Percentiles rank a stretch among this genome's conserved stretches.
These are phyloP conservation scores for Erodium chrysanthum DNA, from an alignment of 441 rosid species.

Conservation along the genomic window DNA sequence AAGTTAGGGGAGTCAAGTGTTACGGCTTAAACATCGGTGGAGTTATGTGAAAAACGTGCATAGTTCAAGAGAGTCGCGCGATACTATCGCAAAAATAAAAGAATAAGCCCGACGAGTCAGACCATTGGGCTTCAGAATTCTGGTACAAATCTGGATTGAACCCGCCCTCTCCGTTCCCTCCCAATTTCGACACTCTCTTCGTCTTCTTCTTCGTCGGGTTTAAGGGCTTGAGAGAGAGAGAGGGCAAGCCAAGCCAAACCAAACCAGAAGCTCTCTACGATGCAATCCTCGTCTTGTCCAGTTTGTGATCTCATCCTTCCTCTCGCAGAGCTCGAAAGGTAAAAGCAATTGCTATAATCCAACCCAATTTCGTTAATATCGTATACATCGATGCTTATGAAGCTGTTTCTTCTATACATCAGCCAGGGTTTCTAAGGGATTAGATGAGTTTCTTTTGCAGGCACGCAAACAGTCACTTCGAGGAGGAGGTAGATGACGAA, in stretches of 20 bases:
- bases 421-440: neutral
- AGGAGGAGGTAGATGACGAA: constrained; percentile 32
- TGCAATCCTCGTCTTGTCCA: constrained; percentile 34
- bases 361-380: neutral
- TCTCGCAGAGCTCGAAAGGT: constrained; percentile 43
- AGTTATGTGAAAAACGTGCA: no score
- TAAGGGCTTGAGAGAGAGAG: neutral
- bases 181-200: neutral
- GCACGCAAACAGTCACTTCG: constrained; percentile 69
- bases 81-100: no score
- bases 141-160: neutral
- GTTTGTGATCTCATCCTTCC: constrained; percentile 41
- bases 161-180: neutral
- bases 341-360: neutral
- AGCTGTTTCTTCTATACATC: neutral
- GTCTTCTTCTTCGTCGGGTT: neutral
- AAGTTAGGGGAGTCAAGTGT: no score
- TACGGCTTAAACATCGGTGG: no score
- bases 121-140: no score
- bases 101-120: no score
- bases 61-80: no score
- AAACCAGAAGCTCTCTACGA: neutral
- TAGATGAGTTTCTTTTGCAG: constrained; percentile 22
- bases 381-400: neutral
- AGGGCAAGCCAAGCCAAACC: neutral